Percentiles rank a stretch among this genome's conserved stretches.
Evolutionary conservation across 2,329 filamentous ascomycete species (phyloP).

Genomic region (Claviceps sorghi): DNA sequence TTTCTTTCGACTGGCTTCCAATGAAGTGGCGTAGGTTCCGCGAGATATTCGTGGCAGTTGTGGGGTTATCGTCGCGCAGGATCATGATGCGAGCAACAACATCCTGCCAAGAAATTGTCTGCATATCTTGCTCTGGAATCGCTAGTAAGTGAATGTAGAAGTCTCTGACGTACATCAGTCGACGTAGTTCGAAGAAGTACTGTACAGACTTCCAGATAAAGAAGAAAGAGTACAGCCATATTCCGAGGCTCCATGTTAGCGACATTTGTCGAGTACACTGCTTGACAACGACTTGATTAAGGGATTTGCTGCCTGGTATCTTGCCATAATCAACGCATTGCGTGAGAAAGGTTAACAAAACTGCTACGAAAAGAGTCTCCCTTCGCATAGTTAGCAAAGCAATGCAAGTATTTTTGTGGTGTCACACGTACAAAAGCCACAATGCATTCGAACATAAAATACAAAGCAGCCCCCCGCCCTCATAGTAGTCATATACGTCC

Average conservation of each 20-base stretch:
- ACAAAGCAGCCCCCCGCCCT: conserved; percentile 70
- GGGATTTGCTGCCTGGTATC: conserved; percentile 48
- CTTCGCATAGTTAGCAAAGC: conserved; percentile 23
- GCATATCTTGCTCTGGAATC: conserved; percentile 72
- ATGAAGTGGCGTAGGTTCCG: conserved; percentile 41
- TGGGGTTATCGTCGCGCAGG: conserved; percentile 72
- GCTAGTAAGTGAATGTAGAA: conserved; percentile 75
- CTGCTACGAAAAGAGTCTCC: conserved; percentile 68
- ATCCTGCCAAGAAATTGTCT: conserved; percentile 88
- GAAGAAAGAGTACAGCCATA: conserved; percentile 77
- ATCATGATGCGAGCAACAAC: conserved; percentile 75
- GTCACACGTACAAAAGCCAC: conserved; percentile 50
- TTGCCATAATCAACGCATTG: conserved; percentile 75
- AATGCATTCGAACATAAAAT: conserved; percentile 60
- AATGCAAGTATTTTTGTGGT: neutral
- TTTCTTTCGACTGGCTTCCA: conserved; percentile 78
- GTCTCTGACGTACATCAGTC: conserved; percentile 63
- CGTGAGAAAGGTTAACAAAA: conserved; percentile 67
- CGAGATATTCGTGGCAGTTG: conserved; percentile 48
- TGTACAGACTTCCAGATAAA: conserved; percentile 70
- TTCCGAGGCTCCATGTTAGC: conserved; percentile 56
- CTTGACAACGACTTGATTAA: conserved; percentile 44
- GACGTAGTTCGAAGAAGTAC: conserved; percentile 57
- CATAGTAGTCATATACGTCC: conserved; percentile 75
- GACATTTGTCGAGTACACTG: conserved; percentile 68